phyloP scores from a whole-genome alignment of 371 early-diverging fungal species.

The Syncephalastrum monosporum region DNA sequence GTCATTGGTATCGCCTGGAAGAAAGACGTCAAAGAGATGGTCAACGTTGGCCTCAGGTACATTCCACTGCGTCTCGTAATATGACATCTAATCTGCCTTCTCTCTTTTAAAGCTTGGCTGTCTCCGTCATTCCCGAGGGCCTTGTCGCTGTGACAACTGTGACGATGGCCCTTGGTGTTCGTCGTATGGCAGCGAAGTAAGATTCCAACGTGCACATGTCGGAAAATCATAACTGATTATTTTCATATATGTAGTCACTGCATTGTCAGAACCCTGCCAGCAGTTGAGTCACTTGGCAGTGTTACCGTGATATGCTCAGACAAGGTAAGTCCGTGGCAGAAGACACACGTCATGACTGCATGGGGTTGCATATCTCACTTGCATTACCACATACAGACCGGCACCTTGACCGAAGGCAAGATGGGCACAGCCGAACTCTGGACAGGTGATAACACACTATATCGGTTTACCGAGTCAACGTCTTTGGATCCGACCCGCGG shows the following conservation, averaged over 20 bases:
- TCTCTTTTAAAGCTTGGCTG: slow-evolving; percentile 54
- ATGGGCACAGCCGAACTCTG: slow-evolving; percentile 76
- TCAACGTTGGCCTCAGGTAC: slow-evolving; percentile 51
- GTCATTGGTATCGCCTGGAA: slow-evolving; percentile 79
- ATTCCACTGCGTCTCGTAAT: not conserved
- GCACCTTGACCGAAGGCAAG: slow-evolving; percentile 94
- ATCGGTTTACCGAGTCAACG: slow-evolving; percentile 66
- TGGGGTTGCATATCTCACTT: slow-evolving; percentile 10
- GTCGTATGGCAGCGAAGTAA: slow-evolving; percentile 83
- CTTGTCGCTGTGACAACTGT: slow-evolving; percentile 90
- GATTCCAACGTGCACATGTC: slow-evolving; percentile 15
- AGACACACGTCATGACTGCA: not conserved
- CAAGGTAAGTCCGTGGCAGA: slow-evolving; percentile 76
- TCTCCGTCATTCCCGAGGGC: slow-evolving; percentile 96
- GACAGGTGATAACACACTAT: slow-evolving; percentile 66
- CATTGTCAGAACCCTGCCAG: slow-evolving; percentile 84
- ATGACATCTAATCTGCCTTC: not conserved
- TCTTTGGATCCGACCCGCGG: slow-evolving; percentile 68
- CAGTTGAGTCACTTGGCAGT: slow-evolving; percentile 90
- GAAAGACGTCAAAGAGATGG: slow-evolving; percentile 35
- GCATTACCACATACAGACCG: slow-evolving; percentile 63
- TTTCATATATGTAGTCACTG: slow-evolving; percentile 33
- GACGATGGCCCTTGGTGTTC: slow-evolving; percentile 93
- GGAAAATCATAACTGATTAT: not conserved
- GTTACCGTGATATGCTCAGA: slow-evolving; percentile 95